Conservation (phyloP, 805 yeast genomes). For the Trichomonascus vanleenenianus region DNA sequence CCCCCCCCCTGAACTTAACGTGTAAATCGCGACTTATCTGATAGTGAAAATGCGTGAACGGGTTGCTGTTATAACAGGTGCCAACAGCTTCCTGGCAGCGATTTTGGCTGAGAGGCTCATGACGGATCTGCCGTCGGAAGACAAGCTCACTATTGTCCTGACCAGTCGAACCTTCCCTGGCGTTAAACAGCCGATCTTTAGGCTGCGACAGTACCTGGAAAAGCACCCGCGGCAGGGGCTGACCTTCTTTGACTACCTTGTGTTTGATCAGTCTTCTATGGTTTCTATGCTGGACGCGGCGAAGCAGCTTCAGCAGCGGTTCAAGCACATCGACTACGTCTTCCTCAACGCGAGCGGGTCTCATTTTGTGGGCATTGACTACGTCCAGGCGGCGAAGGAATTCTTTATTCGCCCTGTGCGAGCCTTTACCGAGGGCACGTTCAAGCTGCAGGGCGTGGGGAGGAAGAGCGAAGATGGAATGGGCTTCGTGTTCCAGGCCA, state of each 20-base stretch:
- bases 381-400: slow-evolving; percentile 69
- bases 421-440: slow-evolving; percentile 83
- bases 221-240: slow-evolving; percentile 41
- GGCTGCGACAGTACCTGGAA: slow-evolving; percentile 31
- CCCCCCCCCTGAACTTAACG: no score
- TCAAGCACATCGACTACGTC: slow-evolving; percentile 62
- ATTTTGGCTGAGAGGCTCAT: slow-evolving; percentile 78
- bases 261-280: slow-evolving; percentile 89
- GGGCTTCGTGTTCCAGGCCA: slow-evolving; percentile 89
- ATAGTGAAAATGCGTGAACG: slow-evolving; percentile 1
- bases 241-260: slow-evolving; percentile 77
- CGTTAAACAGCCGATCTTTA: slow-evolving; percentile 64
- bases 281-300: slow-evolving; percentile 71
- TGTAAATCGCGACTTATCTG: no score
- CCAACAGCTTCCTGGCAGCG: slow-evolving; percentile 65
- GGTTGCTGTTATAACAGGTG: slow-evolving; percentile 36
- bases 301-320: slow-evolving; percentile 59
- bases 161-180: slow-evolving; percentile 86
- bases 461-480: slow-evolving; percentile 66
- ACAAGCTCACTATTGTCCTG: slow-evolving; percentile 67
- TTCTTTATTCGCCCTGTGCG: slow-evolving; percentile 57
- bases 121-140: slow-evolving; percentile 44
- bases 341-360: slow-evolving; percentile 90
- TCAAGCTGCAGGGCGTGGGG: slow-evolving; percentile 76
- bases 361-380: slow-evolving; percentile 78